A percentile compares a stretch with the other conserved stretches of the same genome.
Conservation (phyloP, 345 rosid species). For the Moricandia arvensis region DNA sequence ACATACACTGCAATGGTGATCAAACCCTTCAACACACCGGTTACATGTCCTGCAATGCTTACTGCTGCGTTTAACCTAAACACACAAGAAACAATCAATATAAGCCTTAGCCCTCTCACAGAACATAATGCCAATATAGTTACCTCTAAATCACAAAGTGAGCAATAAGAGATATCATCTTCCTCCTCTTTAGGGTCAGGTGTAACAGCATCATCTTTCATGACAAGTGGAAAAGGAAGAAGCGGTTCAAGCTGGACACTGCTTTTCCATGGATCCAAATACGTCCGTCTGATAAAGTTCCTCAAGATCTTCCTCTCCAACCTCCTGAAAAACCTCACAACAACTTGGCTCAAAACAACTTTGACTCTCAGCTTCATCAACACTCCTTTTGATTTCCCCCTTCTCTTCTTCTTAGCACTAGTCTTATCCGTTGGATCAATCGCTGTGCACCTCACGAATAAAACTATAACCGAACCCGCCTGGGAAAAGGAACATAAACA, state of each 20-base stretch:
- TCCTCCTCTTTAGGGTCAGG: conserved; percentile 73
- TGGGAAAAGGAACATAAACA: conserved; percentile 44
- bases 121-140: background rate
- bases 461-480: conserved; percentile 71
- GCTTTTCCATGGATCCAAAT: conserved; percentile 74
- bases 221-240: conserved; percentile 81
- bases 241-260: conserved; percentile 68
- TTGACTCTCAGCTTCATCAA: conserved; percentile 64
- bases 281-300: conserved; percentile 73
- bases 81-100: conserved; percentile 1
- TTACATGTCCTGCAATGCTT: conserved; percentile 95
- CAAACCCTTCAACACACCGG: conserved; percentile 96
- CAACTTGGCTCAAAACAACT: conserved; percentile 69
- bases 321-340: conserved; percentile 70
- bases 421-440: conserved; percentile 92
- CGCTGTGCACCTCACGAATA: conserved; percentile 80
- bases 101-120: background rate
- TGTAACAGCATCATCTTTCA: conserved; percentile 72
- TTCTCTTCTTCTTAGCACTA: conserved; percentile 64
- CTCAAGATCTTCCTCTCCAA: conserved; percentile 82
- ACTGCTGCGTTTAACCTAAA: conserved; percentile 85
- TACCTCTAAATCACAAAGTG: conserved; percentile 76
- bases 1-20: conserved; percentile 93
- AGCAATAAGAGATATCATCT: conserved; percentile 73
- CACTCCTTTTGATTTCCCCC: conserved; percentile 48